Base-by-base conservation (phyloP, 352 stramenopile species). In the Globisporangium irregulare region DNA sequence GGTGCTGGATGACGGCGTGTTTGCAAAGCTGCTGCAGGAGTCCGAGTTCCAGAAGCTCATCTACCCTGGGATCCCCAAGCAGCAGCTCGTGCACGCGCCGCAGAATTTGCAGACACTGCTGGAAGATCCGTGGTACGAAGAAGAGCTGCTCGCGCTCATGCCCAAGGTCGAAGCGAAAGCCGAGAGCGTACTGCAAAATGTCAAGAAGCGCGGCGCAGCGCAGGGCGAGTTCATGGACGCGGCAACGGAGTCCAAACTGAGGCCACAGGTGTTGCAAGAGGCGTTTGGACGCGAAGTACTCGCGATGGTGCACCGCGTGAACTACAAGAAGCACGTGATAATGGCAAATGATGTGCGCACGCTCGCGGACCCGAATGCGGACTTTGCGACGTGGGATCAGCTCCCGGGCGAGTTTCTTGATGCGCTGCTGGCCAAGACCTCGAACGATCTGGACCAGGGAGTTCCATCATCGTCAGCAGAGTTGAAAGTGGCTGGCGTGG, bases 281-380 rank as follows among this genome's bases (percentile, higher is more conserved):
- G 88, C 88, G 0, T 96, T 97, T 75, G 87, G 78, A 0, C 76
- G 89, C 50, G 86, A 97, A 64, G 75, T 96, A 24, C 60, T 96
- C 38, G 76, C 79, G 12, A 94, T 97, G 85, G 81, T 97, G 22
- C 88, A 91, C 56, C 86, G 86, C 6, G 79, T 96, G 15, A 95
- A 94, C 69, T 74, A 80, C 64, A 81, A 93, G 66, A 94, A 95
- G 68, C 87, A 95, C 64, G 74, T 84, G 27, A 57, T 89, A 64
- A 65, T 97, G 14, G 86, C 87, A 4, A 89, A 91, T 57, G 82
- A 94, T 53, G 69, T 62, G 15, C 72, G 82, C 1, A 78, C 80
- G 48, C 60, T 94, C 1, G 90, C 90, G 0, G 81, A 94, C 43
- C 79, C 79, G 7, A 76, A 63, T 4, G 77, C 73, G 0, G 82